Base-by-base conservation (phyloP, 2,329 filamentous ascomycete species). In the Colletotrichum nymphaeae region DNA sequence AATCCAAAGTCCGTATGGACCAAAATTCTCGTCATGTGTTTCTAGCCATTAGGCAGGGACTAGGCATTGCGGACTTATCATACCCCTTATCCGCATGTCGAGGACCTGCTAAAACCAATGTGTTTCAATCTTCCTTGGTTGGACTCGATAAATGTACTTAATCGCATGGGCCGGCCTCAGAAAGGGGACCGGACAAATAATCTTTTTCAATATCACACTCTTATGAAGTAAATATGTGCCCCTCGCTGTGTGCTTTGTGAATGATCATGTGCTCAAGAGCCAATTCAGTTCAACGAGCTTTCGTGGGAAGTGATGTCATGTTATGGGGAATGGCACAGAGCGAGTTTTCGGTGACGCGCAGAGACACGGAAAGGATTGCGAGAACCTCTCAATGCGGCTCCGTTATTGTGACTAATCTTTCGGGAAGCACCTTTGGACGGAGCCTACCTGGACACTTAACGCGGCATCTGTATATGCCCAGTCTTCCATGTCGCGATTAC, bases 91-190 rank as follows among this genome's bases (percentile, higher is more conserved):
- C 30, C 35, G 56, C 30, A 24, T 12, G 56, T 35, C 30, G 26
- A n/a, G 35, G 14, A 57, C 30, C 14, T 58, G 57, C 19, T 42
- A 19, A 46, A 52, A n/a, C 14, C 42, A 46, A n/a, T 37, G 46
- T 32, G 28, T 26, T 57, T 46, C 30, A 46, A 28, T 12, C 37
- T 28, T 42, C 7, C 56, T 37, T 53, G 57, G 64, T 24, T 57
- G 28, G 52, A 63, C 57, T 63, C 57, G 24, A 66, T 68, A 72
- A 49, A 37, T 63, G 64, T 72, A 72, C 57, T 68, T 72, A 63
- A 72, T 72, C 16, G 24, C 24, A 35, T 24, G 69, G 69, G 49
- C 28, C 30, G n/a, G 16, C 66, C 56, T 37, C 24, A 24, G 46
- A 12, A 58, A 63, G 26, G 55, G 46, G 8, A 46, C 69, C 63